Conservation (phyloP, 257 asterid genomes). For the Avicennia marina region DNA sequence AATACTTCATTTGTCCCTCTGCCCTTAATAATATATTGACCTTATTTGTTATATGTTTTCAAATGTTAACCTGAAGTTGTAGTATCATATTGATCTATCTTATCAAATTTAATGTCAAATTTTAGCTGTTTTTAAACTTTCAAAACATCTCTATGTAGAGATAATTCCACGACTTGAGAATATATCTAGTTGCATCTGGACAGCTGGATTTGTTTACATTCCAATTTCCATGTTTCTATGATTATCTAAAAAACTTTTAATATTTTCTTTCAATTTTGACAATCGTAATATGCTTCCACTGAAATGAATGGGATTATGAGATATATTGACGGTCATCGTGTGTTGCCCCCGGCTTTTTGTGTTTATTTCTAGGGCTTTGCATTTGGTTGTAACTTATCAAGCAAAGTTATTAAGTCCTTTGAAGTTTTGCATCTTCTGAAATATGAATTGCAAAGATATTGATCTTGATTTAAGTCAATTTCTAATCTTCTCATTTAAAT, state of each 20-base stretch:
- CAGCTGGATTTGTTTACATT: constrained; percentile 1
- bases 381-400: neutral
- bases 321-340: neutral
- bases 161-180: constrained; percentile 8
- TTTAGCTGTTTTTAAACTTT: too few species aligned
- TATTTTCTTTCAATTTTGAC: neutral
- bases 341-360: constrained; percentile 8
- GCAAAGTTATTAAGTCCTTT: neutral
- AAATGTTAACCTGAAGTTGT: too few species aligned
- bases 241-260: neutral
- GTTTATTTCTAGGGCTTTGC: neutral
- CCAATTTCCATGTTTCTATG: neutral
- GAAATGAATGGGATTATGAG: neutral
- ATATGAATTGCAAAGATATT: neutral
- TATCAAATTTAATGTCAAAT: too few species aligned
- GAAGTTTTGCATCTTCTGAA: neutral
- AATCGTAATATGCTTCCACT: neutral
- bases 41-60: neutral
- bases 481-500: neutral
- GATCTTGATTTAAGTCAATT: neutral
- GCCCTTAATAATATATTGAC: neutral
- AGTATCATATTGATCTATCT: too few species aligned
- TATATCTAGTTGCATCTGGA: neutral
- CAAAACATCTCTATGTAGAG: too few species aligned
- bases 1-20: neutral